Conservation (phyloP, 148 eudicot genomes). For the Chenopodium berlandieri region DNA sequence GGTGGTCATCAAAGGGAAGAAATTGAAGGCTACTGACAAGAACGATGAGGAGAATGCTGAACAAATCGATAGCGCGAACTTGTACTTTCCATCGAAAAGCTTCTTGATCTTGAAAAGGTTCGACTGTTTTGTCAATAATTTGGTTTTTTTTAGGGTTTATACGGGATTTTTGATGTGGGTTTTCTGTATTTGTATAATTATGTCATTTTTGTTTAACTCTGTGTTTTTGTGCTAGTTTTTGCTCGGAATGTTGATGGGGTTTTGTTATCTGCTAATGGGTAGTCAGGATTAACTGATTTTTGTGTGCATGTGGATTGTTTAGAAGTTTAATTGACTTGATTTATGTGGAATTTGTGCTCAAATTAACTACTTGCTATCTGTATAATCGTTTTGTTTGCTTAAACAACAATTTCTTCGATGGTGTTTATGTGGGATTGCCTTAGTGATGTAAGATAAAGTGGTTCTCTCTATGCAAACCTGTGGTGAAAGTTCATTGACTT, state of each 20-base stretch:
- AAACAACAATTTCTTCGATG: neutral
- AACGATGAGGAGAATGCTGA: constrained; percentile 51
- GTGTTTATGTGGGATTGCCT: too few species aligned
- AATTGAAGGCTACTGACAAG: constrained; percentile 52
- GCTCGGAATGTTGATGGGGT: neutral
- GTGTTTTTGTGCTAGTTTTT: neutral
- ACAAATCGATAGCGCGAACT: constrained; percentile 56
- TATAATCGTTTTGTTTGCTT: neutral
- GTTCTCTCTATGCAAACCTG: too few species aligned
- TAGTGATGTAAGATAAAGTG: too few species aligned
- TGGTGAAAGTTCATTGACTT: too few species aligned
- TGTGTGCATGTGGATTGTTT: neutral
- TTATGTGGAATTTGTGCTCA: neutral
- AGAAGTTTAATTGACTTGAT: neutral
- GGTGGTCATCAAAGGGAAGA: constrained; percentile 79
- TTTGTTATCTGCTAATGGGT: neutral
- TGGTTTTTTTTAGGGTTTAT: neutral
- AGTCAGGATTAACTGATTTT: neutral
- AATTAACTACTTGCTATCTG: neutral
- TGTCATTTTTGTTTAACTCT: neutral
- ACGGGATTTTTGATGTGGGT: too few species aligned
- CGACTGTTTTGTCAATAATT: neutral
- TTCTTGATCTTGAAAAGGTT: constrained; percentile 94
- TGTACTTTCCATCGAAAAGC: constrained; percentile 66
- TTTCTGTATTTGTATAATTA: too few species aligned